Conservation (phyloP, 306 rosid genomes). For the Echinosophora koreensis region DNA sequence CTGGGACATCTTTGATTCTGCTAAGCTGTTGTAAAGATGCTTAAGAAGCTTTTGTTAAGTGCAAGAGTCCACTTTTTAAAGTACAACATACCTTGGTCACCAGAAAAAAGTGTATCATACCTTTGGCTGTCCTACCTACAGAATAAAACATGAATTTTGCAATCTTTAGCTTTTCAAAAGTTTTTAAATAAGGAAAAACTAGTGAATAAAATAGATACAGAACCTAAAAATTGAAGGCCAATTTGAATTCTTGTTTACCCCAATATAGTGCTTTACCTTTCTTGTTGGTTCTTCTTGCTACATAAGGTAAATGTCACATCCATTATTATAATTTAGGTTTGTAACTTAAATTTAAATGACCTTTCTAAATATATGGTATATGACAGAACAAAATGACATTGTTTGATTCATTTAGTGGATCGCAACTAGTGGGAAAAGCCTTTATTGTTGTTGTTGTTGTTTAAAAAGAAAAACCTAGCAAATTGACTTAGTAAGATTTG, state of each 20-base stretch:
- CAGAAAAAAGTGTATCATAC: conserved; percentile 35
- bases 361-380: too few species aligned
- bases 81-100: conserved; percentile 46
- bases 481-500: conserved; percentile 33
- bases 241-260: conserved; percentile 45
- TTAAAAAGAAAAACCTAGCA: neutral
- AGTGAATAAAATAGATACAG: conserved; percentile 29
- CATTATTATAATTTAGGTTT: conserved; percentile 11
- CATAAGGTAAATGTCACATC: neutral
- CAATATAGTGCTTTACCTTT: conserved; percentile 42
- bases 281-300: conserved; percentile 36
- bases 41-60: conserved; percentile 63
- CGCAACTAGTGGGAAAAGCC: too few species aligned
- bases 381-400: too few species aligned
- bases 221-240: conserved; percentile 1
- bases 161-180: conserved; percentile 35
- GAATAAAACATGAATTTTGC: conserved; percentile 46
- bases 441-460: too few species aligned
- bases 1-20: conserved; percentile 57
- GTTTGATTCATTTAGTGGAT: too few species aligned
- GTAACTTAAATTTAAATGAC: neutral
- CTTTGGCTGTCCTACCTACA: conserved; percentile 46
- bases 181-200: conserved; percentile 20
- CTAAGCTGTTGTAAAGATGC: conserved; percentile 23
- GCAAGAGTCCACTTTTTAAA: conserved; percentile 65